Conservation (phyloP, 495 filamentous ascomycete species). For the Aspergillus affinis region DNA sequence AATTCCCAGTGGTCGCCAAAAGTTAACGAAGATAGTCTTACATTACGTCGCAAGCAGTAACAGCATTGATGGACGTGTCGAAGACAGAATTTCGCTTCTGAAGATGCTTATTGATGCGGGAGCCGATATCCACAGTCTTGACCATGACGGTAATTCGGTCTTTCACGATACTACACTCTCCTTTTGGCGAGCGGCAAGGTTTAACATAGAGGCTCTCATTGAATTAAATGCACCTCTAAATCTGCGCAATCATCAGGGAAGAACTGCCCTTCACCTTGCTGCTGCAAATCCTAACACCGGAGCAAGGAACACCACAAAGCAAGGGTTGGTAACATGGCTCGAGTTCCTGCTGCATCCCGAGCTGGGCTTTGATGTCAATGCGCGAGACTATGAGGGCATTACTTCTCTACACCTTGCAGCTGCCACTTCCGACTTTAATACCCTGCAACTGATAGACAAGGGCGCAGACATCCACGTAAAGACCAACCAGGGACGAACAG, state of each 20-base stretch:
- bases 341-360: constrained; percentile 11
- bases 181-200: neutral
- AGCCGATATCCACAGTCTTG: constrained; percentile 4
- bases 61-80: neutral
- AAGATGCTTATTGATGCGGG: constrained; percentile 5
- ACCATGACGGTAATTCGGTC: constrained; percentile 3
- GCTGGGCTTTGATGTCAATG: constrained; percentile 66
- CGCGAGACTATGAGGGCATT: constrained; percentile 76
- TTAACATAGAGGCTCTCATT: neutral
- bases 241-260: constrained; percentile 1
- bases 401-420: constrained; percentile 74
- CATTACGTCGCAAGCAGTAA: constrained; percentile 3
- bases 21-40: neutral
- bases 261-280: constrained; percentile 5
- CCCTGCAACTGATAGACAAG: constrained; percentile 5
- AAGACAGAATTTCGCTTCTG: neutral
- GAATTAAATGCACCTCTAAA: neutral
- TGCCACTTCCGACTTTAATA: constrained; percentile 6
- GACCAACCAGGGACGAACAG: constrained; percentile 6
- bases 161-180: neutral
- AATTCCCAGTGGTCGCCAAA: neutral
- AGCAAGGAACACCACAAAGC: neutral
- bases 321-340: neutral
- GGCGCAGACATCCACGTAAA: constrained; percentile 19
- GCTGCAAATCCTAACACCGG: neutral